Evolutionary conservation across 164 flowering plant genomes (phyloP), one percentile per base, ranked within the genome.

Genomic region (Piper betle): DNA sequence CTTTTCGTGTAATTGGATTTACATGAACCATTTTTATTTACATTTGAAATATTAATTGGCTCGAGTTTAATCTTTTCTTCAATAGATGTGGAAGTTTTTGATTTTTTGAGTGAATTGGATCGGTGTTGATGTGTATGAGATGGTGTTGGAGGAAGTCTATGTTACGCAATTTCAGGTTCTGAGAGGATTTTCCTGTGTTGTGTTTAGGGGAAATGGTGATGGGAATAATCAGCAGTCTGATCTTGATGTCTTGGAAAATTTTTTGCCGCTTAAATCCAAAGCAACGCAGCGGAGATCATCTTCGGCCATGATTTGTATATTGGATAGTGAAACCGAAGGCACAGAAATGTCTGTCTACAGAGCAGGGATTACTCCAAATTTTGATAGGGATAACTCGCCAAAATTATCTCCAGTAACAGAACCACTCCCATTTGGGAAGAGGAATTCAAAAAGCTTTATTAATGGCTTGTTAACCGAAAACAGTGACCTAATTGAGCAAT

Each of bases 381-480:
- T 66, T n/a, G 89, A 85, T 62, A 79, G 80, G 68, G 81, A 68
- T 6, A 71, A 64, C 16, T 68, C 64, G 8, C 57, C 64, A 8
- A 75, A 65, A 55, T 50, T 68, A 38, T 72, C 77, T 0, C 65
- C 80, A 6, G 15, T 53, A 58, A 65, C 78, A 39, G 66, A 72
- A 25, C 73, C 66, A 2, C 79, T 79, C 54, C 66, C 75, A 52
- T 69, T 73, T 53, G 76, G 40, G 43, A 85, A 75, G 56, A 65
- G 84, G 58, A 86, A 82, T 66, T 73, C 82, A 10, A 83, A 69
- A 72, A 89, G 96, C 66, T 12, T 79, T 40, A 79, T 73, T n/a
- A 81, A 80, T 71, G 77, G 72, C 16, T 61, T 77, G 11, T 33
- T 40, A 4, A 52, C 72, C 11, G 84, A 79, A 56, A 78, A 71